Evolutionary conservation across 1,139 yeast genomes (phyloP), one percentile per base, ranked within the genome.

Genomic region (Taiozyma sp.): DNA sequence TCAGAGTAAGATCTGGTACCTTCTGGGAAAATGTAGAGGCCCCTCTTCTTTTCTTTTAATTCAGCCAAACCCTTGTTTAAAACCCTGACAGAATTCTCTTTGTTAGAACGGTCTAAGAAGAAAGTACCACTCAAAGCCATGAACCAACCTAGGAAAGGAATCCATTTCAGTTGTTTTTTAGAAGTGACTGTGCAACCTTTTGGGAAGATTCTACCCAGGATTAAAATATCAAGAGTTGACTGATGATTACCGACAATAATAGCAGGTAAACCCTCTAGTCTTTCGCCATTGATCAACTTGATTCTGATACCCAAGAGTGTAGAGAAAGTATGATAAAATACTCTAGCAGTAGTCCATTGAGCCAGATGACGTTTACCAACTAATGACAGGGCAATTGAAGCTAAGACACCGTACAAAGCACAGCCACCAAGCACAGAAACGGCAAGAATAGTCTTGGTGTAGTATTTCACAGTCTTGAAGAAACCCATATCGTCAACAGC

Each of bases 141-240:
- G 70, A 90, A 93, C 98, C 97, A 91, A 10, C 99, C 99, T 60
- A 93, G 75, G 62, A 95, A 79, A n/a, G 99, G 99, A 45, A 88
- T 75, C 64, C 80, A 89, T 62, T 87, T 83, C 62, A 93, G 76
- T 6, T 88, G 85, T 65, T 81, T 83, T 69, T 93, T 93, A 41
- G 97, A 95, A 2, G 99, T 93, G 46, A 95, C 97, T 9, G 95
- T 85, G 70, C 91, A 89, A 47, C 89, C 90, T 42, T 83, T 83
- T 50, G 96, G 96, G 75, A 95, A 95, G 42, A 88, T 68, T 58
- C 77, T 80, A 24, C 96, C 98, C 60, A 93, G 74, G 50, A 91
- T 68, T 48, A 85, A 74, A 52, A 93, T 80, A 66, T 93, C 99
- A 58, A 93, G 71, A 37, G 90, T 91, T 21, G 89, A 81, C 71